Evolutionary conservation across 2,329 filamentous ascomycete genomes (phyloP), one percentile per base, ranked within the genome.

Genomic region (Penicillium sp.): DNA sequence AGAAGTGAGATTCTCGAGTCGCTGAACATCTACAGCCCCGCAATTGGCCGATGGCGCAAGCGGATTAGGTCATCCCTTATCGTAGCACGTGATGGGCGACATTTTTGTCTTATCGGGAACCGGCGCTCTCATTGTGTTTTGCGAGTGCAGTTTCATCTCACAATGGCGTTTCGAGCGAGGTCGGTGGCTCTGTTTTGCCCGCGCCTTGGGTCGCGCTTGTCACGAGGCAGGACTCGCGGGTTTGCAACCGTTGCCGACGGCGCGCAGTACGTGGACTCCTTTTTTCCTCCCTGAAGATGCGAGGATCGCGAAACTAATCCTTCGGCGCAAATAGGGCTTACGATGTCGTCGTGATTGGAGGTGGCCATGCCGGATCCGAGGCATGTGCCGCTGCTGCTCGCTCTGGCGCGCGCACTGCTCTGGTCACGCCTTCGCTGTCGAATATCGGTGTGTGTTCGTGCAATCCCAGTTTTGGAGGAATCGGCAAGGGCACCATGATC

Each of bases 401-500:
- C 58, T 80, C 86, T 11, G 93, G 93, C 36, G 93, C 91, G 34
- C 82, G 83, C 56, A 97, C 93, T 28, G 91, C 86, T 2, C 78
- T 98, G 51, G 76, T 98, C 33, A 98, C 93, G 1, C 93, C 91
- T 2, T 88, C 86, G 45, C 67, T 87, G 42, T 83, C 90, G 43
- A 95, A 96, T 56, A 81, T 97, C 14, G 91, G 91, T 39, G 87
- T 93, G 19, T 97, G 91, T 70, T 96, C 90, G 23, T 97, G 91
- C 71, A 97, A 97, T 63, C 91, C 91, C 2, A 94, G 88, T 50
- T 94, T 98, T 60, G 93, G 93, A 26, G 93, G 93, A n/a, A 97
- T 98, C 54, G 93, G 93, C 30, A 98, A 98, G 64, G 93, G 93
- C 11, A 97, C 87, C 7, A 96, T 98, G 73, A 74, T 98, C 35